Evolutionary conservation across 1,284 basidiomycete species (phyloP), one percentile per base, ranked within the genome.

Genomic region (Agroathelia rolfsii): DNA sequence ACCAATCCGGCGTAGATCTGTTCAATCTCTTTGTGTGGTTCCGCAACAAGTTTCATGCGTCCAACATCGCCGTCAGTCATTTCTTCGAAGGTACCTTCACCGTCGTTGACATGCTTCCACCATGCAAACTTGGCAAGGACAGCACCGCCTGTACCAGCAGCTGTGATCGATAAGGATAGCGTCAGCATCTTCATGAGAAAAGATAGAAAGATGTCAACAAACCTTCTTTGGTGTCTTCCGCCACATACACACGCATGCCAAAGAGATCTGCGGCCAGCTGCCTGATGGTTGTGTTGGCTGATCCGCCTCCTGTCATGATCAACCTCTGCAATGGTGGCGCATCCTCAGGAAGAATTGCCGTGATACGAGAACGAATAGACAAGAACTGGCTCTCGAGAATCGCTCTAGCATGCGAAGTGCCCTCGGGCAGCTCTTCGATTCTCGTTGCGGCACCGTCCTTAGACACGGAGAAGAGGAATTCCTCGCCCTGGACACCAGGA

Each of bases 301-400:
- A 83, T 0, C 84, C 78, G 11, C 88, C 88, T 16, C 88, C 88
- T 1, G 83, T 81, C 20, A 87, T 64, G 39, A 89, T 76, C 32
- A 92, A 68, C 16, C 83, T 64, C 30, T 69, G 66, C 18, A 89
- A 62, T 16, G 61, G 73, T 18, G 67, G 65, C 10, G 74, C 58
- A 44, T 71, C 53, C 8, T 61, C 54, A 1, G 76, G 76, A 15
- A 86, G 57, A 46, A 86, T 82, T n/a, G 69, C 71, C 2, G 62
- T 61, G 19, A 82, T 70, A 36, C 80, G 72, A 26, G 74, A 74
- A 38, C 69, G 70, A 56, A 80, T 88, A 38, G 75, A 88, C 48
- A 92, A 62, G 50, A 92, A 73, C 49, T 93, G 88, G 0, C 84
- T 86, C 54, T 89, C 82, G 42, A 93, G 62, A 42, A 93, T 85